Percentiles rank a stretch among this genome's conserved stretches.
These are phyloP conservation scores for Aspergillus sojae DNA, from an alignment of 2,329 filamentous ascomycete species.

Conservation along the genomic window DNA sequence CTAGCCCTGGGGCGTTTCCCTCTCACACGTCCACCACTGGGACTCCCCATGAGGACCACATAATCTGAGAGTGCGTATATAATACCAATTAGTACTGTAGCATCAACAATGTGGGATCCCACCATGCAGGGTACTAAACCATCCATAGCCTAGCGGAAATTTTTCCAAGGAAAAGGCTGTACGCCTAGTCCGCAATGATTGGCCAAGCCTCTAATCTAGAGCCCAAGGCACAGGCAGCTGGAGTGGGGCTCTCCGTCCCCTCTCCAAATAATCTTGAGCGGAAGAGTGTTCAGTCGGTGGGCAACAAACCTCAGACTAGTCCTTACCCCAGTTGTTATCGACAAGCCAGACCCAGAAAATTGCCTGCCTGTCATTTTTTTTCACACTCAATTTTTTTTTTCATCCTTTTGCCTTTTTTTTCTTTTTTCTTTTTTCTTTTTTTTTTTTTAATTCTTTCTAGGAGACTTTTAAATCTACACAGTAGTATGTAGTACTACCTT, in stretches of 20 bases:
- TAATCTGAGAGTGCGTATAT: not conserved
- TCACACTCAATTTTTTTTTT: not conserved
- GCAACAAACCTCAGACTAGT: constrained; percentile 9
- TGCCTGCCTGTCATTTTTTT: constrained; percentile 4
- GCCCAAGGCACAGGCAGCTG: constrained; percentile 17
- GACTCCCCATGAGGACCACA: not conserved
- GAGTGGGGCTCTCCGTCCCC: constrained; percentile 20
- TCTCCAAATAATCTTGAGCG: constrained; percentile 12
- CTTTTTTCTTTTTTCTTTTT: too few species aligned
- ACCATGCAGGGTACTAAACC: constrained; percentile 21
- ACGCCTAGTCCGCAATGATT: constrained; percentile 13
- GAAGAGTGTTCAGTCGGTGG: constrained; percentile 8
- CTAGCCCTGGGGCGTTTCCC: not conserved
- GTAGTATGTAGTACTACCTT: not conserved
- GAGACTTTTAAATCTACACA: not conserved
- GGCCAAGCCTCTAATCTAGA: constrained; percentile 19
- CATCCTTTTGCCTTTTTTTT: not conserved
- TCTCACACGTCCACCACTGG: not conserved
- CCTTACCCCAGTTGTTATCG: constrained; percentile 4
- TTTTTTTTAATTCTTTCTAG: not conserved
- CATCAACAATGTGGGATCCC: constrained; percentile 16
- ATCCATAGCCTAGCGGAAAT: constrained; percentile 15
- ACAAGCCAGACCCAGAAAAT: constrained; percentile 5
- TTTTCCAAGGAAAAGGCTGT: constrained; percentile 17
- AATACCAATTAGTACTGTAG: constrained; percentile 7